A percentile compares a stretch with the other conserved stretches of the same genome.
Conservation (phyloP, 768 basidiomycete species). For the Infundibulicybe gibba region DNA sequence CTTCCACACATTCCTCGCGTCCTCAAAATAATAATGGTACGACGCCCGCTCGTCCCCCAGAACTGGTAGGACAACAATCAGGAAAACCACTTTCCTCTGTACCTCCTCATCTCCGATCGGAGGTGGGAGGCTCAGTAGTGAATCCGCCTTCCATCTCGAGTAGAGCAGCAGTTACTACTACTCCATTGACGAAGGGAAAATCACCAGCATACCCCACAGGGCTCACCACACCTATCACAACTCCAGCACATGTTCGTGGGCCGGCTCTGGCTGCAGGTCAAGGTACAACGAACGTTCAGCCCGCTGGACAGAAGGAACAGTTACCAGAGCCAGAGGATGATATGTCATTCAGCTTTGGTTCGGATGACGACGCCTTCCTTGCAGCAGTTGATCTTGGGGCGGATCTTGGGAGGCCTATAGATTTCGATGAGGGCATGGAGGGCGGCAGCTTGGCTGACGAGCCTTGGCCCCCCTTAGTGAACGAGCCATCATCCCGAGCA, state of each 20-base stretch:
- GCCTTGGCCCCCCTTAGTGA: no score
- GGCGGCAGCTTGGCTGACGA: slow-evolving; percentile 8
- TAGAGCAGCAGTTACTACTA: background rate
- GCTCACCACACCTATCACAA: slow-evolving; percentile 30
- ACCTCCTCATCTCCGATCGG: no score
- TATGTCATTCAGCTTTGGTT: slow-evolving; percentile 48
- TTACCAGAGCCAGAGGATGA: slow-evolving; percentile 12
- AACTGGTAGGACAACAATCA: slow-evolving; percentile 4
- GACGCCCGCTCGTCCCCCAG: slow-evolving; percentile 6
- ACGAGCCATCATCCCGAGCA: no score
- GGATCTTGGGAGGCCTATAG: slow-evolving; percentile 43
- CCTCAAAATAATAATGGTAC: slow-evolving; percentile 17
- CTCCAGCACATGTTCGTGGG: slow-evolving; percentile 13
- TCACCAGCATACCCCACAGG: slow-evolving; percentile 9
- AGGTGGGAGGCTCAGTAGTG: no score
- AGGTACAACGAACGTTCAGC: background rate
- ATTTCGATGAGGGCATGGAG: slow-evolving; percentile 21
- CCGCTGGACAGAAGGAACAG: background rate
- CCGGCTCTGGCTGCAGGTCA: background rate
- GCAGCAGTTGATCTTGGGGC: slow-evolving; percentile 53
- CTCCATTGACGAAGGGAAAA: slow-evolving; percentile 1
- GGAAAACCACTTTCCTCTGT: no score
- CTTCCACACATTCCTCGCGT: slow-evolving; percentile 34
- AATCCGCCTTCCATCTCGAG: no score
- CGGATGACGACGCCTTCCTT: slow-evolving; percentile 67